A percentile compares a stretch with the other conserved stretches of the same genome.
These are phyloP conservation scores for Trypanosoma melophagium DNA, from an alignment of 208 protist species.

Conservation along the genomic window DNA sequence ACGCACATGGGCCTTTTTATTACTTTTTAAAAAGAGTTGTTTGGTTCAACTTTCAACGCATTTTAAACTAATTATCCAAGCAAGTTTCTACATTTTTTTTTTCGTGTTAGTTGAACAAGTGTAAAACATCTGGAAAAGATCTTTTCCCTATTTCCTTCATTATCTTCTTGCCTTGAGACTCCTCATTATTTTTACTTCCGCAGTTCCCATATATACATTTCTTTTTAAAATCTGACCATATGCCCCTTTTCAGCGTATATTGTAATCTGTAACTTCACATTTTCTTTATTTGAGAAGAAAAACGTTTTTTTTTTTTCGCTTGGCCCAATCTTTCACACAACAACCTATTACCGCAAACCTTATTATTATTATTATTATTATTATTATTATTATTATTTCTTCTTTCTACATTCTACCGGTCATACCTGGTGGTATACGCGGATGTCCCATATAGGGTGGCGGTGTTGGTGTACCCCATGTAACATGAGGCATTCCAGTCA, in stretches of 20 bases:
- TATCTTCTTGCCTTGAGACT: no score
- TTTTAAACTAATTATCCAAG: no score
- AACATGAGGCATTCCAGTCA: conserved; percentile 10
- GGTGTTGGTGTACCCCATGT: conserved; percentile 17
- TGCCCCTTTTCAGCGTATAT: no score
- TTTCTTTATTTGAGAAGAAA: no score
- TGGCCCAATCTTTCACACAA: no score
- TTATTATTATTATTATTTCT: neutral
- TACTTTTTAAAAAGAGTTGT: no score
- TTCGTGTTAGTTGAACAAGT: neutral
- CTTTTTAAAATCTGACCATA: no score
- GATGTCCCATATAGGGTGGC: conserved; percentile 18
- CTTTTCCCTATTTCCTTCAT: neutral
- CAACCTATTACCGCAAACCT: no score
- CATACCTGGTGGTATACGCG: conserved; percentile 8
- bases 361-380: no score
- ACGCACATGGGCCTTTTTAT: no score
- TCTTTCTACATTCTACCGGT: conserved; percentile 19
- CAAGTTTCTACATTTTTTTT: neutral
- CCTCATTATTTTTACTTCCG: neutral
- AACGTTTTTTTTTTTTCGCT: neutral
- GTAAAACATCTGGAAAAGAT: neutral
- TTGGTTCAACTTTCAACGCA: no score
- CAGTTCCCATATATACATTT: neutral
- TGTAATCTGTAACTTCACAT: neutral